Evolutionary conservation across 2,329 filamentous ascomycete genomes (phyloP), one percentile per base, ranked within the genome.

Genomic region (Biscogniauxia mediterranea): DNA sequence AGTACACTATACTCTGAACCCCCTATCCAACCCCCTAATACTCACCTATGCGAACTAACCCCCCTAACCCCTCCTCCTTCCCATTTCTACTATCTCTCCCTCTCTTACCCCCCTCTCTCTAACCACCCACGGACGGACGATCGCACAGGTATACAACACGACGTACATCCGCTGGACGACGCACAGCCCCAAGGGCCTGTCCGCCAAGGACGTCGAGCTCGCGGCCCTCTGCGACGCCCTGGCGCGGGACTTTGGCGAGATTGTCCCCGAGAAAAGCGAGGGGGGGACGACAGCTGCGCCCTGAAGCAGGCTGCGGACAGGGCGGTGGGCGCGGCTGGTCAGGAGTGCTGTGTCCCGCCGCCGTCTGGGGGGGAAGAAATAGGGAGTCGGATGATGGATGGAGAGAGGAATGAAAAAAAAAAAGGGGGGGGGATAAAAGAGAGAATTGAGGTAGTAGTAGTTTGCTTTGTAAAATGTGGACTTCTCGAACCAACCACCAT

Each of bases 91-190:
- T 32, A 9, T 32, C 2, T 32, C 28, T 32, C 28, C 15, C 51
- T 3, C 9, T 20, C 25, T n/a, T n/a, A n/a, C n/a, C n/a, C 17
- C 32, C 7, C 20, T 19, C 20, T 13, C 15, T n/a, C 56, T 46
- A 23, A 56, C 46, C 52, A 53, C 42, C 26, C 11, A n/a, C n/a
- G n/a, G 3, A 32, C 28, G 7, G 7, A 32, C 23, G 23, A 32
- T 68, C 62, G 53, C 58, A 52, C 54, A 89, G 87, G 83, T 90
- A 8, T 92, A 89, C 76, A 91, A 90, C 71, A 88, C 83, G 5
- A 85, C 85, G 0, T 86, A 86, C 67, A 85, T 92, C 64, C 84
- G 87, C 55, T 92, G 89, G 89, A 91, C 88, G 8, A 92, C 89
- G 1, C 89, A 92, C 71, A 82, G 77, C 61, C 89, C 88, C 0